Conservation (phyloP, 2,329 filamentous ascomycete species). For the Cytospora piceae region DNA sequence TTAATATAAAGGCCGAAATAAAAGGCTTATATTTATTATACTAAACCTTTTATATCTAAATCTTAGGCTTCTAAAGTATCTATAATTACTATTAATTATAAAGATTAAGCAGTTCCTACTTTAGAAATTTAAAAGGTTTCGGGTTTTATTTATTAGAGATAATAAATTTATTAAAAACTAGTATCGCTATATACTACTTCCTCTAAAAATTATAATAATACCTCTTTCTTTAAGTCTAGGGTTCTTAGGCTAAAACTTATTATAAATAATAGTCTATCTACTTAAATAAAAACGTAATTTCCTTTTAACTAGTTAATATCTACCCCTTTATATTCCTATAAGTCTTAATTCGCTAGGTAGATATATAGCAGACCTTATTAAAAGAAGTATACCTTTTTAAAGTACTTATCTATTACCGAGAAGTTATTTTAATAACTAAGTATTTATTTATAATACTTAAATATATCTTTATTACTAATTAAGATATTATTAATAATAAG, state of each 20-base stretch:
- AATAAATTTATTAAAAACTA: neutral
- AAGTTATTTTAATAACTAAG: neutral
- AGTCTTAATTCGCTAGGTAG: neutral
- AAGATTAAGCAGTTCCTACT: neutral
- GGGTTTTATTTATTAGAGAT: neutral
- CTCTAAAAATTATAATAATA: neutral
- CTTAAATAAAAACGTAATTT: neutral
- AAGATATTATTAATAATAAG: neutral
- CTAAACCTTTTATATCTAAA: no score
- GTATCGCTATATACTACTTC: neutral
- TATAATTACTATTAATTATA: neutral
- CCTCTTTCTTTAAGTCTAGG: neutral
- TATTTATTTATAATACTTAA: conserved; percentile 1
- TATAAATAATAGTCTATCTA: neutral
- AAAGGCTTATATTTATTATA: no score
- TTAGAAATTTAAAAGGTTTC: neutral
- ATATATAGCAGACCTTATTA: neutral
- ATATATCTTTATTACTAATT: neutral
- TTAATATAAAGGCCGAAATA: no score
- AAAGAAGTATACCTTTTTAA: neutral
- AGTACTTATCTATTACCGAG: neutral
- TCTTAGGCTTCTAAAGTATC: no score
- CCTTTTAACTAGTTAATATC: neutral
- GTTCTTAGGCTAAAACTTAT: neutral
- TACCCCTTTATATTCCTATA: neutral